phyloP scores from a whole-genome alignment of 352 stramenopile species.

The Pythium grandisporangium region DNA sequence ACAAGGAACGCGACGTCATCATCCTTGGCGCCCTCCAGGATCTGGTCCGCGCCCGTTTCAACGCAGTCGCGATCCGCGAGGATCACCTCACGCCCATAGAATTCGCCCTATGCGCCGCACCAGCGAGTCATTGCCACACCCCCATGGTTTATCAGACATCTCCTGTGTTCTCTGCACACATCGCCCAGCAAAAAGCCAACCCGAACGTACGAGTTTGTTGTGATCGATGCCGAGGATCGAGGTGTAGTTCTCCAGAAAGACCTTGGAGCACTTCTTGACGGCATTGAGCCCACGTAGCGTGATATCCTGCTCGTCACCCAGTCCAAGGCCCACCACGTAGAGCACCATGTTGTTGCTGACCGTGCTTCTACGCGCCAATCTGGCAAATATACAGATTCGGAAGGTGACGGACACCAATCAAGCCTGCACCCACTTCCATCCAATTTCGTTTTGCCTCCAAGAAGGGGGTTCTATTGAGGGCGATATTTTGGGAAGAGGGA shows the following conservation, averaged over 20 bases:
- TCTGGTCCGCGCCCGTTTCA: constrained; percentile 95
- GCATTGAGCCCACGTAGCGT: constrained; percentile 94
- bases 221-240: constrained; percentile 91
- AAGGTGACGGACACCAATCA: no score
- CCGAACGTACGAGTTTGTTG: constrained; percentile 57
- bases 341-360: constrained; percentile 68
- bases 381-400: no score
- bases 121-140: no score
- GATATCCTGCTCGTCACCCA: constrained; percentile 98
- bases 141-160: no score
- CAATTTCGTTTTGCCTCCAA: constrained; percentile 3
- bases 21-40: constrained; percentile 88
- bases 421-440: no score
- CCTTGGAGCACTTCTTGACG: constrained; percentile 90
- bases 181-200: no score
- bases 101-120: constrained; percentile 29
- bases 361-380: no score
- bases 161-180: no score
- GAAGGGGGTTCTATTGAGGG: background rate
- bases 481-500: background rate
- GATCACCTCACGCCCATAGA: constrained; percentile 91
- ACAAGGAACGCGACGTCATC: constrained; percentile 96
- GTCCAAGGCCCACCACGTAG: constrained; percentile 96
- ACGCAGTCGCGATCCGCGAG: constrained; percentile 93
- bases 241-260: constrained; percentile 99